Evolutionary conservation across 441 rosid genomes (phyloP).

Genomic region (Omphalea diandra): DNA sequence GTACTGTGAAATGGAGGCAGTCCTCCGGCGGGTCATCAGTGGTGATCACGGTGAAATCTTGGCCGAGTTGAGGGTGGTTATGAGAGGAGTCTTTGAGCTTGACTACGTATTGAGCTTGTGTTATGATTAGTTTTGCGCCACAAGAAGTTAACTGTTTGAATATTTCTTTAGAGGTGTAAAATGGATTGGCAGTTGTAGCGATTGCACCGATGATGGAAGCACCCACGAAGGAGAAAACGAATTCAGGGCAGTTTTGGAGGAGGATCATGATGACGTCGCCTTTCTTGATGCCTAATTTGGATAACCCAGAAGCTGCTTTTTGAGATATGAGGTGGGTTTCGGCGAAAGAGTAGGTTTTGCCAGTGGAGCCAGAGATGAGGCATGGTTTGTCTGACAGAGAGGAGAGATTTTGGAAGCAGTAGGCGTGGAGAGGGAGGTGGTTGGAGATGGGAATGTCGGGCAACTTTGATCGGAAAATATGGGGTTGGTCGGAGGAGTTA

Average conservation of each 20-base stretch:
- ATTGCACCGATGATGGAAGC: slow-evolving; percentile 87
- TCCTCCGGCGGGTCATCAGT: slow-evolving; percentile 58
- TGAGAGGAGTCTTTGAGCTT: slow-evolving; percentile 35
- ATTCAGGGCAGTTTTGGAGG: slow-evolving; percentile 77
- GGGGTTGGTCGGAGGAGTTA: slow-evolving; percentile 15
- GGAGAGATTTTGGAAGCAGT: slow-evolving; percentile 56
- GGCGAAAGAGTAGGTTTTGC: slow-evolving; percentile 42
- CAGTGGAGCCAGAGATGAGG: slow-evolving; percentile 57
- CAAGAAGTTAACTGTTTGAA: slow-evolving; percentile 56
- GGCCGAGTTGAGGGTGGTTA: slow-evolving; percentile 27
- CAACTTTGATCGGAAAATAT: slow-evolving; percentile 69
- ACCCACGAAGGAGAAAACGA: slow-evolving; percentile 77
- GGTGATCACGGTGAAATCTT: slow-evolving; percentile 55
- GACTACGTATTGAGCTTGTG: slow-evolving; percentile 66
- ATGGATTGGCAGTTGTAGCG: slow-evolving; percentile 80
- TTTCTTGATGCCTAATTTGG: slow-evolving; percentile 47
- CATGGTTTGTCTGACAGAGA: slow-evolving; percentile 48
- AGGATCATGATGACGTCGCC: slow-evolving; percentile 87
- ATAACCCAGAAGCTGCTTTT: slow-evolving; percentile 58
- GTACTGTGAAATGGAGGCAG: slow-evolving; percentile 56
- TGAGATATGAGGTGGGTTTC: slow-evolving; percentile 50
- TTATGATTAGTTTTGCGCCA: slow-evolving; percentile 56
- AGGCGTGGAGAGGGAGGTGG: slow-evolving; percentile 75
- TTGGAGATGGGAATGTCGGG: slow-evolving; percentile 65
- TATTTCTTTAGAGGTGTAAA: slow-evolving; percentile 67